Conservation (phyloP, 2,329 filamentous ascomycete genomes). For the Pyricularia sp. region DNA sequence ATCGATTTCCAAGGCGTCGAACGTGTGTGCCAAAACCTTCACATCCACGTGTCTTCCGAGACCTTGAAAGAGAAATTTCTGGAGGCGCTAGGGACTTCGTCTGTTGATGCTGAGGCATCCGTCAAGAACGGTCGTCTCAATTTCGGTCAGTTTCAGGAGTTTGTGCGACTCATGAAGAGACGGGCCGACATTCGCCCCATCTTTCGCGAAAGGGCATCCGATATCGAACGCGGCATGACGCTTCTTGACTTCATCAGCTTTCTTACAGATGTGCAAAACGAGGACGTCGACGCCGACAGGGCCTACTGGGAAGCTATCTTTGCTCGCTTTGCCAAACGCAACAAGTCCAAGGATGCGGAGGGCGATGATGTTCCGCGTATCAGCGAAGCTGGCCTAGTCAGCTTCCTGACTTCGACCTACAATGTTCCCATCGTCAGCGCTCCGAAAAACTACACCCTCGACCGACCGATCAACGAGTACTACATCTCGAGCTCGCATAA, state of each 20-base stretch:
- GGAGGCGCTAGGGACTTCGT: conserved; percentile 29
- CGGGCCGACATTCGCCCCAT: conserved; percentile 68
- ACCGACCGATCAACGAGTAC: conserved; percentile 88
- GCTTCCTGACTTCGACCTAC: conserved; percentile 60
- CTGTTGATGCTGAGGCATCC: conserved; percentile 29
- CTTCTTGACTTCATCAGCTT: conserved; percentile 64
- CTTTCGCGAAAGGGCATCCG: conserved; percentile 48
- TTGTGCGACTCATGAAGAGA: conserved; percentile 71
- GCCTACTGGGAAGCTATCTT: conserved; percentile 62
- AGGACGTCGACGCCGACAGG: conserved; percentile 57
- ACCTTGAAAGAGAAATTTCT: conserved; percentile 64
- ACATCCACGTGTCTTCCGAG: conserved; percentile 76
- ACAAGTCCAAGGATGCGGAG: conserved; percentile 29
- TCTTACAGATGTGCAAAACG: conserved; percentile 57
- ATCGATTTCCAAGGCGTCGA: conserved; percentile 70
- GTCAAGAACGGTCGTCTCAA: conserved; percentile 53
- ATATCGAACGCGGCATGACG: conserved; percentile 52
- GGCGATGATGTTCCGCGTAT: conserved; percentile 38
- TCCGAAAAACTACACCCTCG: conserved; percentile 50
- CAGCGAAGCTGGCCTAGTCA: conserved; percentile 65
- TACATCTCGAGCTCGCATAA: conserved; percentile 98
- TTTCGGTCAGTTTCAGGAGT: conserved; percentile 70
- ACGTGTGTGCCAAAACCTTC: conserved; percentile 73
- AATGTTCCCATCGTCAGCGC: conserved; percentile 55
- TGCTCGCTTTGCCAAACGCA: conserved; percentile 50